phyloP scores from a whole-genome alignment of 2,329 filamentous ascomycete species.

The Coniosporium uncinatum region DNA sequence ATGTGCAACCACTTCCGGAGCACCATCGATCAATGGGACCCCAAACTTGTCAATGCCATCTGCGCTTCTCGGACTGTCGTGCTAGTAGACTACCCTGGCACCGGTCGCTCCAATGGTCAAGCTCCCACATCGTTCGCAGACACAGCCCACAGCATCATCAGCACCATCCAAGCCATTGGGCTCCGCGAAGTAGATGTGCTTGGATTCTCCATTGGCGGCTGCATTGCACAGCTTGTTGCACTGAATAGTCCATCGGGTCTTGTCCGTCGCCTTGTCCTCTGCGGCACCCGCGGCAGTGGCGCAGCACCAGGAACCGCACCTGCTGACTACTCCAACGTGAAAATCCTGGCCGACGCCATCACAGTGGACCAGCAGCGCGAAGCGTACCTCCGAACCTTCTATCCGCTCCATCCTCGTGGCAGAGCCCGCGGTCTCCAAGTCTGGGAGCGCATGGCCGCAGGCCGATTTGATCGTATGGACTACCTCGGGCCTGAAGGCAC shows the following conservation, averaged over 20 bases:
- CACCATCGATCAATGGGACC: slow-evolving; percentile 17
- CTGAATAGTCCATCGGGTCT: slow-evolving; percentile 24
- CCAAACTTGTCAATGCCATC: slow-evolving; percentile 34
- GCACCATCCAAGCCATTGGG: slow-evolving; percentile 15
- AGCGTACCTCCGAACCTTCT: background rate
- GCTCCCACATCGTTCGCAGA: slow-evolving; percentile 30
- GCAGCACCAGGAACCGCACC: slow-evolving; percentile 22
- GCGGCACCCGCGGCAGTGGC: slow-evolving; percentile 34
- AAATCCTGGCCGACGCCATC: slow-evolving; percentile 1
- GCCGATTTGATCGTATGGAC: background rate
- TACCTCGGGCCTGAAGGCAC: slow-evolving; percentile 3
- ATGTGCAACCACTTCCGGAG: slow-evolving; percentile 15
- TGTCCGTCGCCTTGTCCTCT: slow-evolving; percentile 35
- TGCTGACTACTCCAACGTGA: background rate
- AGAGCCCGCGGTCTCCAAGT: background rate
- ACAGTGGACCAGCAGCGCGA: slow-evolving; percentile 4
- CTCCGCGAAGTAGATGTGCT: slow-evolving; percentile 36
- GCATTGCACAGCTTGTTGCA: slow-evolving; percentile 38
- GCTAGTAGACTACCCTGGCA: slow-evolving; percentile 41
- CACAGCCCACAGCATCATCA: slow-evolving; percentile 20
- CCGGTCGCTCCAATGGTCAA: slow-evolving; percentile 36
- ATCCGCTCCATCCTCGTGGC: background rate
- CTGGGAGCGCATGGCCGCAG: background rate
- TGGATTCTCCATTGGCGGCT: slow-evolving; percentile 46
- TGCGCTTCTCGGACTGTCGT: slow-evolving; percentile 34